Evolutionary conservation across 2,329 filamentous ascomycete species (phyloP), one percentile per base, ranked within the genome.

Genomic region (Pleurostoma richardsiae): DNA sequence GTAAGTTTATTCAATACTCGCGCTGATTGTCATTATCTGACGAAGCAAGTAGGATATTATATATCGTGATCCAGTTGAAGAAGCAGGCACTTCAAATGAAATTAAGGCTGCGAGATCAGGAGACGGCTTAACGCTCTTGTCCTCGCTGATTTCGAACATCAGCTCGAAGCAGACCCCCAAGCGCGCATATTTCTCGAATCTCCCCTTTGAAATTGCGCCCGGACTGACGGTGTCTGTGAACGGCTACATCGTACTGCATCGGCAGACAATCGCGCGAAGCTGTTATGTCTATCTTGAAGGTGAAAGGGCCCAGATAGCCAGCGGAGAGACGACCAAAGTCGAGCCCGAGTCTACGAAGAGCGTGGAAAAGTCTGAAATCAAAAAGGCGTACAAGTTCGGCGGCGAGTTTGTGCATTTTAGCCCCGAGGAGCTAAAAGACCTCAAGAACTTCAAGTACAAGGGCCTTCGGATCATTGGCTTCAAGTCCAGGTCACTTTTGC

Each of bases 321-420:
- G 80, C 10, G 83, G 87, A 1, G 80, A 86, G 56, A 94, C 88
- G 0, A 84, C 82, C 1, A 81, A 84, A 47, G 77, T 91, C 46
- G 85, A 89, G 4, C 87, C 90, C 50, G 89, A 95, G 55, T 90
- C 83, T 19, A 80, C 85, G 3, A 78, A 84, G 36, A 81, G 82
- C 0, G 82, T 97, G 1, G 85, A 95, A 52, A 91, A 91, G 56
- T 70, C 70, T 3, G 90, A 97, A 58, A 80, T 95, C 26, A 86
- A 86, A 49, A 96, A 94, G 65, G 94, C 92, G 0, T 99, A 94
- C 73, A 96, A 94, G 58, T 97, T 97, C 60, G 94, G 92, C 10
- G 91, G 90, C 38, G 89, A 95, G 54, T 90, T 90, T 42, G 82
- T 99, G 41, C 79, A 86, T 42, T 99, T 99, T 63, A 84, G 84